Evolutionary conservation across 2,329 filamentous ascomycete species (phyloP), one percentile per base, ranked within the genome.

Genomic region (Aureobasidium subglaciale): DNA sequence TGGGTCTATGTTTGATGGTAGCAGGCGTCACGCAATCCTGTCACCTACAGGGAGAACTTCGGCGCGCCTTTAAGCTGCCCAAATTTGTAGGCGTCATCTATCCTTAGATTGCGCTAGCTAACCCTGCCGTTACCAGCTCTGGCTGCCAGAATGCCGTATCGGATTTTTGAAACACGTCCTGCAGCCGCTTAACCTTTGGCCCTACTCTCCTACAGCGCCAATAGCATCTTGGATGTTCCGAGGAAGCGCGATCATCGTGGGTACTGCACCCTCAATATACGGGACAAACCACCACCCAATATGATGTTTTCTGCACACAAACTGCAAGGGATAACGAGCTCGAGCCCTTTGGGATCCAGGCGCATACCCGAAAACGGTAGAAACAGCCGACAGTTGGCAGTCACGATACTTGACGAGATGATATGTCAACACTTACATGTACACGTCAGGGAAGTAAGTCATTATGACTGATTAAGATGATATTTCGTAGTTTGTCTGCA

Each of bases 11-110:
- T 32, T 13, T 50, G 32, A 22, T 25, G 10, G 48, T 35, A 30
- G 32, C 20, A 52, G 20, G 18, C 15, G 5, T 3, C 18, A 6
- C 2, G n/a, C 29, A 35, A 35, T 35, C 16, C 16, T 18, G 4
- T 5, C 16, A 22, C 6, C 25, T 41, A 40, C 25, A 41, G 35
- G 35, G 10, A 52, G 13, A 41, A 30, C 48, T 40, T 35, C 48
- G 48, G 34, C 48, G 7, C 16, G 13, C 30, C 16, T 13, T 5
- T 11, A 20, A 20, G 25, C 42, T 27, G 6, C 8, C 11, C 27
- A 7, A 18, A 30, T 13, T 52, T 52, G 35, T 52, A 52, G 35
- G 48, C 48, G 48, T 52, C 48, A 52, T 40, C 34, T 24, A 30
- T 27, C 15, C n/a, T 29, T 40, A n/a, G 37, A 40, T 27, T 50